phyloP scores from a whole-genome alignment of 331 rosid species.

The Arachis monticola region DNA sequence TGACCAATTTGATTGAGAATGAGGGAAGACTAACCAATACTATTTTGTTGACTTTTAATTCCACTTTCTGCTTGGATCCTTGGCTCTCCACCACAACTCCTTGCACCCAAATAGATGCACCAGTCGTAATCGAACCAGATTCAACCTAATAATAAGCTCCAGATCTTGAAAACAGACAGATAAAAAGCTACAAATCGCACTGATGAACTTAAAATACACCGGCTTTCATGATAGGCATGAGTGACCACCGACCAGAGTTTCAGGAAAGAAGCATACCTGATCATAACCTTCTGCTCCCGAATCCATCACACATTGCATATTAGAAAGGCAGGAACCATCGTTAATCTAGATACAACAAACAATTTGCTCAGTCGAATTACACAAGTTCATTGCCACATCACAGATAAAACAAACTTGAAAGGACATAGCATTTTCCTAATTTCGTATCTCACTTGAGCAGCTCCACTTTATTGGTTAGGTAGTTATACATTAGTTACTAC shows the following conservation, averaged over 20 bases:
- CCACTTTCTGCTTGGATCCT: conserved; percentile 93
- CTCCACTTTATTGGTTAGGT: not conserved
- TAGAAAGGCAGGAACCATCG: conserved; percentile 97
- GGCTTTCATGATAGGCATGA: not conserved
- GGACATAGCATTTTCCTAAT: not conserved
- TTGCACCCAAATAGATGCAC: conserved; percentile 93
- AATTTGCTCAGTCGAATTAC: conserved; percentile 9
- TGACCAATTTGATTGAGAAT: conserved; percentile 16
- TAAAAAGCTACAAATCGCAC: conserved; percentile 23
- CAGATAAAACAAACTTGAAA: not conserved
- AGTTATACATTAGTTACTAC: too few species aligned
- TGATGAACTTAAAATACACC: not conserved
- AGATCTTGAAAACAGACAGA: conserved; percentile 45
- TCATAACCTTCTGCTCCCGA: conserved; percentile 77
- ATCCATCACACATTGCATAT: conserved; percentile 90
- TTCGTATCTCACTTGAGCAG: not conserved
- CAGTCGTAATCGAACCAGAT: conserved; percentile 74
- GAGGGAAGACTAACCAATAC: conserved; percentile 69
- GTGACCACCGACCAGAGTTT: not conserved
- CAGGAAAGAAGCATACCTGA: conserved; percentile 59
- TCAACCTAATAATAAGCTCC: conserved; percentile 70
- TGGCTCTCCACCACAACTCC: conserved; percentile 80
- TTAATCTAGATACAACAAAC: conserved; percentile 60
- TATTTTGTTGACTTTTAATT: conserved; percentile 83
- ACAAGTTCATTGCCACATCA: not conserved